Percentiles rank a stretch among this genome's conserved stretches.
Conservation (phyloP, 441 rosid genomes). For the Arabidopsis lyrata region DNA sequence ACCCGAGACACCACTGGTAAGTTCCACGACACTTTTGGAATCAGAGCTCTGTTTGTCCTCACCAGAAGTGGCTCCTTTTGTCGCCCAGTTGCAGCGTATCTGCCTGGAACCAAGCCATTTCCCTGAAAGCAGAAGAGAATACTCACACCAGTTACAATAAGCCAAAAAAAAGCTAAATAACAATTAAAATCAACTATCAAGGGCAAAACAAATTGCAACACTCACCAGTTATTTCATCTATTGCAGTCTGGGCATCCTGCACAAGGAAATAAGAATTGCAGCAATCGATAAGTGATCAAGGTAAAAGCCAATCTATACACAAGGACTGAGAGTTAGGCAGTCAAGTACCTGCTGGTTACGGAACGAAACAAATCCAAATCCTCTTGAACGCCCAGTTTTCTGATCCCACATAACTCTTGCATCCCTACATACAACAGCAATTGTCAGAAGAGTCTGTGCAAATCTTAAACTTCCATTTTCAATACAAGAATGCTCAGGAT, state of each 20-base stretch:
- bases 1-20: slow-evolving; percentile 49
- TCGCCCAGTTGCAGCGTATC: slow-evolving; percentile 76
- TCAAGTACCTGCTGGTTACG: slow-evolving; percentile 50
- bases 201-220: neutral
- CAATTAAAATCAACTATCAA: neutral
- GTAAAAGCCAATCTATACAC: slow-evolving; percentile 10
- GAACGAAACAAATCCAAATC: slow-evolving; percentile 89
- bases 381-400: slow-evolving; percentile 98
- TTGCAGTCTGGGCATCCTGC: slow-evolving; percentile 52
- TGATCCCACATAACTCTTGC: slow-evolving; percentile 97
- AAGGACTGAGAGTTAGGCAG: slow-evolving; percentile 3
- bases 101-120: slow-evolving; percentile 74
- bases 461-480: neutral
- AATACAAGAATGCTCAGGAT: slow-evolving; percentile 9
- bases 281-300: slow-evolving; percentile 8
- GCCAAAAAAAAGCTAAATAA: slow-evolving; percentile 16
- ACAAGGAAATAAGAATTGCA: slow-evolving; percentile 20
- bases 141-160: slow-evolving; percentile 12
- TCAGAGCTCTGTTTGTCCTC: slow-evolving; percentile 65
- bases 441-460: slow-evolving; percentile 27
- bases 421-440: slow-evolving; percentile 40
- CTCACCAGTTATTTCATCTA: slow-evolving; percentile 49
- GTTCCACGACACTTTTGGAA: slow-evolving; percentile 52
- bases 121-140: slow-evolving; percentile 44
- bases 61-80: slow-evolving; percentile 59